Percentiles rank a stretch among this genome's conserved stretches.
These are phyloP conservation scores for Neonectria hederae DNA, from an alignment of 2,329 filamentous ascomycete genomes.

Conservation along the genomic window DNA sequence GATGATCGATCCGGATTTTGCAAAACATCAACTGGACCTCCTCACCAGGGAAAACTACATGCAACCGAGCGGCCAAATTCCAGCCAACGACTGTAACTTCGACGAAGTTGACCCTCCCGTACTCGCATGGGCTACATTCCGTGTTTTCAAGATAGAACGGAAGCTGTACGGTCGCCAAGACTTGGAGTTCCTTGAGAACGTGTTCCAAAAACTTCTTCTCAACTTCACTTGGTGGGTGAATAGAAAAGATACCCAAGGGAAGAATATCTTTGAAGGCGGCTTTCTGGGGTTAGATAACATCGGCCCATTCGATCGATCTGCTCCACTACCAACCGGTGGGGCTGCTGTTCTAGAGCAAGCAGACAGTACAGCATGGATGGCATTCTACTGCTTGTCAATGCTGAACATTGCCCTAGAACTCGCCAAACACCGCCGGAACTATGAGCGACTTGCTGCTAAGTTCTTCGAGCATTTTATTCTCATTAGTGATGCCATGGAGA, in stretches of 20 bases:
- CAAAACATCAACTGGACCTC: slow-evolving; percentile 96
- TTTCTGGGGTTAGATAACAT: slow-evolving; percentile 98
- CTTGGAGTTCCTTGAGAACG: slow-evolving; percentile 92
- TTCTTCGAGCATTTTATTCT: slow-evolving; percentile 99
- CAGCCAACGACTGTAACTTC: slow-evolving; percentile 97
- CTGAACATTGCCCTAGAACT: slow-evolving; percentile 95
- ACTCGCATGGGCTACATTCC: slow-evolving; percentile 94
- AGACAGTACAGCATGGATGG: slow-evolving; percentile 99
- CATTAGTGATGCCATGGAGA: slow-evolving; percentile 98
- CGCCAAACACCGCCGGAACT: slow-evolving; percentile 92
- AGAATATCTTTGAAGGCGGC: slow-evolving; percentile 97
- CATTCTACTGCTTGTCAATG: slow-evolving; percentile 96
- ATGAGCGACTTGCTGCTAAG: slow-evolving; percentile 96
- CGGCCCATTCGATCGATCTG: slow-evolving; percentile 94
- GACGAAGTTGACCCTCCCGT: slow-evolving; percentile 96
- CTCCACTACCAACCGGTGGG: slow-evolving; percentile 93
- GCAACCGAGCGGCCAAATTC: slow-evolving; percentile 95
- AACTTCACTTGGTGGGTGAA: slow-evolving; percentile 99
- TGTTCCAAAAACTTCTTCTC: slow-evolving; percentile 93
- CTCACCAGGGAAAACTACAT: slow-evolving; percentile 99
- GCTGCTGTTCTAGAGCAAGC: slow-evolving; percentile 82
- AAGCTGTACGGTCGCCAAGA: slow-evolving; percentile 97
- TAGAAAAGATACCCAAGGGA: slow-evolving; percentile 91
- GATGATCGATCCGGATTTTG: slow-evolving; percentile 98
- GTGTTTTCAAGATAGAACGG: slow-evolving; percentile 97